Evolutionary conservation across 768 basidiomycete species (phyloP).

Genomic region (Crassisporium funariophilum): DNA sequence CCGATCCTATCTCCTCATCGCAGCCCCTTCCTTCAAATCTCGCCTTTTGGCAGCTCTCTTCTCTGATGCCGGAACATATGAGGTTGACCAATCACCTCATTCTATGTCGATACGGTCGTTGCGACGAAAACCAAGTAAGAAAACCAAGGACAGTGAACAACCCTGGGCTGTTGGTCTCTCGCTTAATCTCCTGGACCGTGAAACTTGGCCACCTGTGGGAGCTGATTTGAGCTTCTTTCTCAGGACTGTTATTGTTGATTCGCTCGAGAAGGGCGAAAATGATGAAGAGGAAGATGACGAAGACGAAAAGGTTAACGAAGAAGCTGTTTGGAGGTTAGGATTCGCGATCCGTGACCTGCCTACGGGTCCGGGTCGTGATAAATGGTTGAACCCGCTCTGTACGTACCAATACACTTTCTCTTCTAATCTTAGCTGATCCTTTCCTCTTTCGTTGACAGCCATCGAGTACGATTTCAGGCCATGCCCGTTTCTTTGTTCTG

Average conservation of each 20-base stretch:
- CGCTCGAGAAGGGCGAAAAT: slow-evolving; percentile 49
- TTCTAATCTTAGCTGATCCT: neutral
- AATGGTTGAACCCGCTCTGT: slow-evolving; percentile 85
- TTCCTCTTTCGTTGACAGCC: slow-evolving; percentile 27
- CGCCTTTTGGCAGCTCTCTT: slow-evolving; percentile 75
- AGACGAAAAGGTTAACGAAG: slow-evolving; percentile 43
- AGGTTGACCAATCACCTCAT: slow-evolving; percentile 36
- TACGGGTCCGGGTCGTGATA: slow-evolving; percentile 61
- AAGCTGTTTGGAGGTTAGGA: slow-evolving; percentile 76
- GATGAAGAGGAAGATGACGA: slow-evolving; percentile 18
- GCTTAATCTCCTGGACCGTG: slow-evolving; percentile 67
- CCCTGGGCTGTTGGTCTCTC: slow-evolving; percentile 76
- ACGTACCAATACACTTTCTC: slow-evolving; percentile 33
- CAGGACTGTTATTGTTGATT: slow-evolving; percentile 83
- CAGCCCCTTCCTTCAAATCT: slow-evolving; percentile 71
- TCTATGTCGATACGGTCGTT: slow-evolving; percentile 36
- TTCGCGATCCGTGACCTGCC: slow-evolving; percentile 82
- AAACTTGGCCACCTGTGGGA: slow-evolving; percentile 86
- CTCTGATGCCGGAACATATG: slow-evolving; percentile 64
- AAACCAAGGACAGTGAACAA: slow-evolving; percentile 27
- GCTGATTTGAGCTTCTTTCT: slow-evolving; percentile 83
- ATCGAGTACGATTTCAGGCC: slow-evolving; percentile 56
- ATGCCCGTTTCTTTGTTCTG: slow-evolving; percentile 1
- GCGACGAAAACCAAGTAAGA: slow-evolving; percentile 30
- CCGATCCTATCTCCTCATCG: slow-evolving; percentile 75